Evolutionary conservation across 1,284 basidiomycete species (phyloP).

Genomic region (Pterulicium gracile): DNA sequence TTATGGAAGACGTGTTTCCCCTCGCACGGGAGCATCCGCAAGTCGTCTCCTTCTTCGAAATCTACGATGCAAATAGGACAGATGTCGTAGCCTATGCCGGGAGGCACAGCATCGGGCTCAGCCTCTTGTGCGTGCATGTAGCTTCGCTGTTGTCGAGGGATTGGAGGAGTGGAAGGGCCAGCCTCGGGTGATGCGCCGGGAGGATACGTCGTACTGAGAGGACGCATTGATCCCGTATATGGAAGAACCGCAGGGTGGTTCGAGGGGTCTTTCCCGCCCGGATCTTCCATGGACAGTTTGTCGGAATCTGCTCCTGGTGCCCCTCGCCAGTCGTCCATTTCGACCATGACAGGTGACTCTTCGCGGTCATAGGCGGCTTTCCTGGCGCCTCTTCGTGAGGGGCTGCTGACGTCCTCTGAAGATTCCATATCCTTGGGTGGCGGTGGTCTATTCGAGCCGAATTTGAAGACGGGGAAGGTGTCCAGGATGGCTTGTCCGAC

Average conservation of each 20-base stretch:
- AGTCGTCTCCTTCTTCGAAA: slow-evolving; percentile 86
- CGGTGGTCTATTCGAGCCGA: slow-evolving; percentile 27
- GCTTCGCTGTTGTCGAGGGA: neutral
- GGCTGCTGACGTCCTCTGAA: slow-evolving; percentile 5
- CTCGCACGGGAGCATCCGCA: slow-evolving; percentile 83
- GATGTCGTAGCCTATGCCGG: slow-evolving; percentile 66
- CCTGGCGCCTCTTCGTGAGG: slow-evolving; percentile 17
- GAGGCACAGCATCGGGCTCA: slow-evolving; percentile 35
- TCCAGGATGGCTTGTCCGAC: slow-evolving; percentile 85
- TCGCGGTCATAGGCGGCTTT: neutral
- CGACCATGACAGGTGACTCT: neutral
- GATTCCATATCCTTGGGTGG: neutral
- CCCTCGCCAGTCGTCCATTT: slow-evolving; percentile 3
- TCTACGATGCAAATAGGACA: slow-evolving; percentile 92
- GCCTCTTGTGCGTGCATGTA: neutral
- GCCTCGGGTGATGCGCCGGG: too few species aligned
- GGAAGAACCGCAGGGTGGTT: too few species aligned
- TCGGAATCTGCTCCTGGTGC: neutral
- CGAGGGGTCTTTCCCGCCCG: too few species aligned
- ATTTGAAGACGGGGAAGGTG: slow-evolving; percentile 90
- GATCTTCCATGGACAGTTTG: neutral
- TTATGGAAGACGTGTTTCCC: slow-evolving; percentile 84
- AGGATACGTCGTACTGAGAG: too few species aligned
- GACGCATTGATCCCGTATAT: neutral
- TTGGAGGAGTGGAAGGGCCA: neutral